A percentile compares a stretch with the other conserved stretches of the same genome.
phyloP scores from a whole-genome alignment of 192 early-diverging fungal species.

The Umbelopsis isabellina region DNA sequence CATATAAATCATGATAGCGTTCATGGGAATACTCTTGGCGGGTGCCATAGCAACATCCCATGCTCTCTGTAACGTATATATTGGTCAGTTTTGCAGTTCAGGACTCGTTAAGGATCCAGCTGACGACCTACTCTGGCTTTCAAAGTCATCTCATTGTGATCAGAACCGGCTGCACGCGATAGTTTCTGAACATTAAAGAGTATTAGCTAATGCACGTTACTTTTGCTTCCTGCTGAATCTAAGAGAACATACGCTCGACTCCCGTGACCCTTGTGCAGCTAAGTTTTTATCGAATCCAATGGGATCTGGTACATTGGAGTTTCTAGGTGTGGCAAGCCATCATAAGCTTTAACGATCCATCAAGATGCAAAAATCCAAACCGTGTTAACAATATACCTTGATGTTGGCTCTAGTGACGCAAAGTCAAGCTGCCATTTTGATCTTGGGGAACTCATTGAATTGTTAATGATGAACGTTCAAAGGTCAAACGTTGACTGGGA shows the following conservation, averaged over 20 bases:
- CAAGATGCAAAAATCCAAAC: neutral
- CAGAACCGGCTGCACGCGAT: conserved; percentile 19
- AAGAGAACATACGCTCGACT: conserved; percentile 13
- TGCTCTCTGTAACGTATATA: conserved; percentile 72
- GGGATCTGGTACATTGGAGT: conserved; percentile 26
- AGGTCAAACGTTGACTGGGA: neutral
- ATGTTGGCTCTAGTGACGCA: conserved; percentile 5
- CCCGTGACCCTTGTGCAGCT: conserved; percentile 19
- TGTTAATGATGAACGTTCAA: neutral
- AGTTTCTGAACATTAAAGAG: conserved; percentile 19
- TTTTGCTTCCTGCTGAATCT: neutral
- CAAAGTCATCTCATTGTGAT: conserved; percentile 27
- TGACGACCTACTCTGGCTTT: conserved; percentile 29
- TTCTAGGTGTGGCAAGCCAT: neutral
- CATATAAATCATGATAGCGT: conserved; percentile 99
- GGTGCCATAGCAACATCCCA: conserved; percentile 93
- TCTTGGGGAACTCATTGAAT: neutral
- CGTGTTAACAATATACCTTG: neutral
- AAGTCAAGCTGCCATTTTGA: conserved; percentile 18
- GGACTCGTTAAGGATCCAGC: neutral
- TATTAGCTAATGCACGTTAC: neutral
- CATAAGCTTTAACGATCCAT: neutral
- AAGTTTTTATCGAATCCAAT: conserved; percentile 27
- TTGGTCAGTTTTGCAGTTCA: neutral
- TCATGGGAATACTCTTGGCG: conserved; percentile 95